These are phyloP conservation scores for Penicillium concentricum DNA, from an alignment of 2,329 filamentous ascomycete species.

Conservation along the genomic window DNA sequence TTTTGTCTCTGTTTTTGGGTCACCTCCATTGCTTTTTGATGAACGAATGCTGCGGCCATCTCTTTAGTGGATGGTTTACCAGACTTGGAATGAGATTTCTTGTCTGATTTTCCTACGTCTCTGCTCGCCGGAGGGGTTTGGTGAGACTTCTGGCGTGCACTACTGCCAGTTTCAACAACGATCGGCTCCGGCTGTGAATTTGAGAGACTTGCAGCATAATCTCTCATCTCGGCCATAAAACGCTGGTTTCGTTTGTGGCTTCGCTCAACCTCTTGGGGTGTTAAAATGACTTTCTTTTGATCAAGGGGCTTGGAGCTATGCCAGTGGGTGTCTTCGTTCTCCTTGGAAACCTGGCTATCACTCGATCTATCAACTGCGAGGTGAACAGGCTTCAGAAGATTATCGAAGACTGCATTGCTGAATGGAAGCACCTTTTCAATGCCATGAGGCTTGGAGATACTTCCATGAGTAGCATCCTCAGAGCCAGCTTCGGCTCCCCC, in stretches of 20 bases:
- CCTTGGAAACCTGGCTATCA: slow-evolving; percentile 10
- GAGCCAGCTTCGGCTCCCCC: neutral
- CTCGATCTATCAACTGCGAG: slow-evolving; percentile 17
- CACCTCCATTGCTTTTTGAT: slow-evolving; percentile 5
- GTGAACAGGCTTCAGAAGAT: slow-evolving; percentile 26
- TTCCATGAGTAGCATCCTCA: neutral
- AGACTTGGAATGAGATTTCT: neutral
- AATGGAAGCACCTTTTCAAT: slow-evolving; percentile 22
- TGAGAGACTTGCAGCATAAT: slow-evolving; percentile 69
- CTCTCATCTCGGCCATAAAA: slow-evolving; percentile 65
- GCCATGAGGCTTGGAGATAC: neutral
- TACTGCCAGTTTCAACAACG: slow-evolving; percentile 1
- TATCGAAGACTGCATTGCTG: slow-evolving; percentile 27
- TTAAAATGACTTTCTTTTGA: slow-evolving; percentile 18
- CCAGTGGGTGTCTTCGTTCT: slow-evolving; percentile 35
- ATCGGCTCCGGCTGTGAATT: slow-evolving; percentile 6
- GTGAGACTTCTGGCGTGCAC: neutral
- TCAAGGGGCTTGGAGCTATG: slow-evolving; percentile 34
- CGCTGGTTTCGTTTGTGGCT: slow-evolving; percentile 53
- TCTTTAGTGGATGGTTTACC: neutral
- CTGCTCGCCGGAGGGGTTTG: neutral
- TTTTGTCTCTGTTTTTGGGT: slow-evolving; percentile 6
- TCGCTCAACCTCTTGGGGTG: slow-evolving; percentile 22
- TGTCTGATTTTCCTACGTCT: neutral
- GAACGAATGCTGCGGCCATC: neutral